Base-by-base conservation (phyloP, 75 land plant species). In the Picea glauca region DNA sequence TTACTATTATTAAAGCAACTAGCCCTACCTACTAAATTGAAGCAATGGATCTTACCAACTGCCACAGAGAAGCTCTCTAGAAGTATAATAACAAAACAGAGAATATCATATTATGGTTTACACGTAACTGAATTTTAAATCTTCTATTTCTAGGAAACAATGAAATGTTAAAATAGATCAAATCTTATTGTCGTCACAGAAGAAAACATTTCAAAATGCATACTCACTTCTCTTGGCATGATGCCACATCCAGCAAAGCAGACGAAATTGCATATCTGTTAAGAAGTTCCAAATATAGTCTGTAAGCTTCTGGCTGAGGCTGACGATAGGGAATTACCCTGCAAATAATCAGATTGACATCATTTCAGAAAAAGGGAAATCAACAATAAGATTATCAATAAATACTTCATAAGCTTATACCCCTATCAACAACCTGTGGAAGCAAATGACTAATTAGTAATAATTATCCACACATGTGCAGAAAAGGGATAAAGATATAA, bases 261-360 rank as follows among this genome's bases (percentile, higher is more conserved):
- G 78, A 77, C 1, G 82, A 78, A 60, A 91, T 78, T 2, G 82
- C 85, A 81, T 87, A 87, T n/a, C 80, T 88, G 79, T 76, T 76
- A 14, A 93, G 84, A 20, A 93, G 84, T 65, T 87, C 91, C 68
- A 93, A 83, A 67, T 87, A 89, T 15, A 87, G 78, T 43, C 84
- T 82, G 61, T 85, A 93, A 6, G 89, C 89, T 77, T 87, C 88
- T 63, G 95, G 94, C 54, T 89, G 90, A 59, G 76, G 78, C 60
- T 80, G 78, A 12, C 93, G 87, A 15, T 60, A 72, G 13, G 95
- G 90, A 64, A 91, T 74, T 9, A 91, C 63, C 79, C 91, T 91
- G 85, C 13, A 74, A 70, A 43, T 20, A 76, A 40, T 70, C 73
- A 43, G 18, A 70, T 20, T 0, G 26, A 3, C 21, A 43, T 70